Conservation (phyloP, 768 basidiomycete species). For the Tylopilus rubrobrunneus region DNA sequence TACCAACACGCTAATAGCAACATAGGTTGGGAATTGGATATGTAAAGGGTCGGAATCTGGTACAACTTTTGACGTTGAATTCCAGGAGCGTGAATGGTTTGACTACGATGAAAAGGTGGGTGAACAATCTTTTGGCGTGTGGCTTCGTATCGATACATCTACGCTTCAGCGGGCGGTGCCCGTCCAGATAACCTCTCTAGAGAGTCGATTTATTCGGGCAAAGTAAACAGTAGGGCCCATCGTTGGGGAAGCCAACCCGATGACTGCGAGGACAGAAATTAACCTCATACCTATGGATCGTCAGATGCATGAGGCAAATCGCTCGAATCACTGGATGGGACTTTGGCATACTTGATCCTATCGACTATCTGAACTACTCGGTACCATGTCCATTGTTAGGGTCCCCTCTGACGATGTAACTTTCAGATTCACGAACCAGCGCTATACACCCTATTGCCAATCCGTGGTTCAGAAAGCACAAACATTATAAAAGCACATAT, state of each 20-base stretch:
- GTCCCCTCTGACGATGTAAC: background rate
- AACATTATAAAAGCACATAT: slow-evolving; percentile 34
- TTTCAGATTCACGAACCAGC: slow-evolving; percentile 30
- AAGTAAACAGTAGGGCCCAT: background rate
- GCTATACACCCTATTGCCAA: slow-evolving; percentile 28
- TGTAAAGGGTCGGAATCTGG: slow-evolving; percentile 60
- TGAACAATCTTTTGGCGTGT: background rate
- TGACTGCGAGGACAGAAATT: background rate
- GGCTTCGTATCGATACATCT: background rate
- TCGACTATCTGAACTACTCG: background rate
- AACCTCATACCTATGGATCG: background rate
- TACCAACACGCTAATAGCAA: background rate
- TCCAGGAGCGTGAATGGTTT: slow-evolving; percentile 55
- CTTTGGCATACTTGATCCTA: background rate
- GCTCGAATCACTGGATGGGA: background rate
- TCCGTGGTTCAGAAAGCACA: slow-evolving; percentile 24
- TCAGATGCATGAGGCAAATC: background rate
- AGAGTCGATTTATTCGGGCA: slow-evolving; percentile 66
- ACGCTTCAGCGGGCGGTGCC: slow-evolving; percentile 50
- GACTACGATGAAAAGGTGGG: slow-evolving; percentile 90
- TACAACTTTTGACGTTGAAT: slow-evolving; percentile 64
- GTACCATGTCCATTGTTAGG: background rate
- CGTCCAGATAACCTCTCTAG: slow-evolving; percentile 66
- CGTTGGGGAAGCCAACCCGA: no score
- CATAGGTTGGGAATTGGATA: slow-evolving; percentile 68